phyloP scores from a whole-genome alignment of 2,329 filamentous ascomycete genomes.

The Endoconidiophora laricicola region DNA sequence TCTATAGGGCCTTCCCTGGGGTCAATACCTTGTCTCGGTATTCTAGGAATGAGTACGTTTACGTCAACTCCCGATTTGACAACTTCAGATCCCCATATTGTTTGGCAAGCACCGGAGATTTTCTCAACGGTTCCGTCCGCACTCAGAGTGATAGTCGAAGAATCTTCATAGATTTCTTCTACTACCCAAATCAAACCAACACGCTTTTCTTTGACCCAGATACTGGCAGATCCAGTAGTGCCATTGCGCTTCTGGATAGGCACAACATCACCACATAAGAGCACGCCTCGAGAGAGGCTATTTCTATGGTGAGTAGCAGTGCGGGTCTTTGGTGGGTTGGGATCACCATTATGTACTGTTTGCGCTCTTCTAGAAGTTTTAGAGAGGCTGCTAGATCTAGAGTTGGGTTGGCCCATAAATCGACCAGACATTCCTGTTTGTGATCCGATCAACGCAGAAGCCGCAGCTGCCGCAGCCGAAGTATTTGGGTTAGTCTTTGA shows the following conservation, averaged over 20 bases:
- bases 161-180: slow-evolving; percentile 93
- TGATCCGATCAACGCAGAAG: slow-evolving; percentile 47
- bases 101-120: slow-evolving; percentile 57
- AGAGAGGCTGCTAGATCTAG: slow-evolving; percentile 22
- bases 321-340: slow-evolving; percentile 37
- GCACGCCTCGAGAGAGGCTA: slow-evolving; percentile 68
- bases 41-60: slow-evolving; percentile 59
- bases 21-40: slow-evolving; percentile 61
- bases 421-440: slow-evolving; percentile 67
- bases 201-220: slow-evolving; percentile 97
- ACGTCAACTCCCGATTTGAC: slow-evolving; percentile 55
- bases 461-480: slow-evolving; percentile 24
- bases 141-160: slow-evolving; percentile 60
- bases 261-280: slow-evolving; percentile 94
- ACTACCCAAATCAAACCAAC: slow-evolving; percentile 92
- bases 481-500: slow-evolving; percentile 21
- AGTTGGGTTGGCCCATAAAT: slow-evolving; percentile 67
- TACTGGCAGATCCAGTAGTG: slow-evolving; percentile 73
- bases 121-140: slow-evolving; percentile 58
- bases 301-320: slow-evolving; percentile 45
- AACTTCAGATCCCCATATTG: slow-evolving; percentile 68
- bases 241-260: slow-evolving; percentile 95
- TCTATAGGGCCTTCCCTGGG: slow-evolving; percentile 58
- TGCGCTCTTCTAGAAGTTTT: slow-evolving; percentile 40
- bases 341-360: slow-evolving; percentile 41